Evolutionary conservation across 371 early-diverging fungal species (phyloP), one percentile per base, ranked within the genome.

Genomic region (Lichtheimia ramosa): DNA sequence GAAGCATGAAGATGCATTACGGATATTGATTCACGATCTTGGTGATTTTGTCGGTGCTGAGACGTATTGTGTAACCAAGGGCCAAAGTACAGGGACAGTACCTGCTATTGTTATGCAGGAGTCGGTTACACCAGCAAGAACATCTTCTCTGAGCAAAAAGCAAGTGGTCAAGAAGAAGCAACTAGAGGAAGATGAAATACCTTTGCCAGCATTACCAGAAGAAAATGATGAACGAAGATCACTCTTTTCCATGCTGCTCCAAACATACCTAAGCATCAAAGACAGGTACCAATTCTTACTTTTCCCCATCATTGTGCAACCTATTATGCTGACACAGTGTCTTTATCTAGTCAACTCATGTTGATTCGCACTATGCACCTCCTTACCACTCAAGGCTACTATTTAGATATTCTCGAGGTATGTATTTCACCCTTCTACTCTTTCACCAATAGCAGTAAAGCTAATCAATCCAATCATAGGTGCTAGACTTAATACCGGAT

Each of bases 41-140:
- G 64, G 71, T 13, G 91, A 91, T 59, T 83, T 82, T 64, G 73
- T 77, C 13, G 88, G 86, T 27, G 89, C 84, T 10, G 90, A 91
- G 57, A 82, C 75, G n/a, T 81, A 82, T 42, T 87, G 87, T 55
- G 74, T 82, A 14, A 83, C 82, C 12, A 76, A 77, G 59, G 85
- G 85, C 0, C 68, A 74, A 54, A 76, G 77, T 27, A 68, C 66
- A 46, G 77, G 77, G 27, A 51, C 57, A 4, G 61, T 71, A 5
- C 68, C 63, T 4, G 65, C 60, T 5, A 49, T 15, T 51, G 43
- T 14, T 48, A 60, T 50, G 41, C 43, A 51, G 18, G 58, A 12
- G 10, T 61, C 61, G 39, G 42, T 25, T 14, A 41, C 57, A 27
- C 53, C 65, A 16, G 59, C 65, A 23, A 48, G 69, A 41, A 54